Evolutionary conservation across 192 early-diverging fungal genomes (phyloP), one percentile per base, ranked within the genome.

Genomic region (Phycomyces blakesleeanus): DNA sequence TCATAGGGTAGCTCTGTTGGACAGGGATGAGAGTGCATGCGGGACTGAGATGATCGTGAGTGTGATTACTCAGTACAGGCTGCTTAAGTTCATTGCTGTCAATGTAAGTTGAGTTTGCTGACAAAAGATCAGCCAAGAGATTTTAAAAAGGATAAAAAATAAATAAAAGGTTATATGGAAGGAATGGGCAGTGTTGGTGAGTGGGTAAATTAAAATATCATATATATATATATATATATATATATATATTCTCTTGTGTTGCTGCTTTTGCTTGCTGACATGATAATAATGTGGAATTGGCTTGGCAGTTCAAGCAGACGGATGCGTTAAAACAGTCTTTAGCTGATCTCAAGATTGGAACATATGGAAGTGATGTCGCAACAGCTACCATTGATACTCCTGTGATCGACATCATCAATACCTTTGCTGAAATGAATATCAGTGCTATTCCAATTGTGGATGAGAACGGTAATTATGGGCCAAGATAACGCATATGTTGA

Each of bases 361-460:
- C 91, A 20, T 95, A 91, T 39, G 59, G 59, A 59, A 76, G 81
- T 29, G 82, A 90, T 55, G 63, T 97, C 27, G 84, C 89, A n/a
- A 91, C 90, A 0, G 92, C 93, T 1, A 85, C 75, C 24, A 75
- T 89, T 41, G 81, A 85, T 12, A 93, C 85, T 0, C 87, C 90
- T 21, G 86, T 96, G 3, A 93, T 96, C 64, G 81, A 91, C 16
- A 83, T 97, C 22, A 86, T 97, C 34, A 85, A 91, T 65, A 83
- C 91, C 77, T 96, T 97, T 85, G 89, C 94, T 18, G 84, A 89
- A 44, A 79, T 87, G 52, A 84, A 87, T 71, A 93, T 97, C 42
- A 94, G 92, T 3, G 89, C 94, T 0, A 87, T 96, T 14, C 95
- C 95, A 0, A 95, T 97, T 67, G 78, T 96, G 11, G 94, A 96